phyloP scores from a whole-genome alignment of 192 early-diverging fungal genomes.

The Entrophospora sp. region DNA sequence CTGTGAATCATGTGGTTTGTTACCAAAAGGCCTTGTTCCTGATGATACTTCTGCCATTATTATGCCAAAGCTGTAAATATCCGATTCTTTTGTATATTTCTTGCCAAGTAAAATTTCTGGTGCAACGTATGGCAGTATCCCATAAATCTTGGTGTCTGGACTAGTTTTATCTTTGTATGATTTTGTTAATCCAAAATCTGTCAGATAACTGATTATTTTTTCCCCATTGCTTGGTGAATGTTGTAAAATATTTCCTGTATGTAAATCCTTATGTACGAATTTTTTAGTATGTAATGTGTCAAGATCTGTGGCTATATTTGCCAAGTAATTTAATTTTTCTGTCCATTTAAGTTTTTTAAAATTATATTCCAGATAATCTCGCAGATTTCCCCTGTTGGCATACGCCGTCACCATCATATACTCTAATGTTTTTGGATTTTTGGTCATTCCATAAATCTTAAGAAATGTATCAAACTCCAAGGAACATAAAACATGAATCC shows the following conservation, averaged over 20 bases:
- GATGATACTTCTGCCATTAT: slow-evolving; percentile 35
- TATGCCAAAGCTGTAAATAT: slow-evolving; percentile 32
- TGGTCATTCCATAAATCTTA: not conserved
- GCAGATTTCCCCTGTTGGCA: not conserved
- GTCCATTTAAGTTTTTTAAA: not conserved
- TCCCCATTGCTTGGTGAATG: not conserved
- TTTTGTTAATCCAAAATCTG: slow-evolving; percentile 18
- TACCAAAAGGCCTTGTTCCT: slow-evolving; percentile 23
- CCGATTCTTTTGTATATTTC: slow-evolving; percentile 25
- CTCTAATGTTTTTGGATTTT: not conserved
- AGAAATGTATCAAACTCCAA: not conserved
- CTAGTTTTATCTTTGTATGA: slow-evolving; percentile 2
- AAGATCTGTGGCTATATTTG: not conserved
- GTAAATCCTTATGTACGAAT: slow-evolving; percentile 26
- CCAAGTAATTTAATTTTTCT: not conserved
- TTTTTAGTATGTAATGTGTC: slow-evolving; percentile 21
- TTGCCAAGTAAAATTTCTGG: slow-evolving; percentile 27
- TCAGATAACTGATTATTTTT: slow-evolving; percentile 24
- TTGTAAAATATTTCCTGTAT: slow-evolving; percentile 4
- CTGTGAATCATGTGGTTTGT: not conserved
- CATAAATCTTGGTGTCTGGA: slow-evolving; percentile 20
- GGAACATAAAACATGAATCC: not conserved
- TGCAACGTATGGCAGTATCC: slow-evolving; percentile 32
- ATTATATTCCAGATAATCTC: not conserved
- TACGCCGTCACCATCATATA: not conserved